phyloP scores from a whole-genome alignment of 2,329 filamentous ascomycete genomes.

The Botrytis fragariae region DNA sequence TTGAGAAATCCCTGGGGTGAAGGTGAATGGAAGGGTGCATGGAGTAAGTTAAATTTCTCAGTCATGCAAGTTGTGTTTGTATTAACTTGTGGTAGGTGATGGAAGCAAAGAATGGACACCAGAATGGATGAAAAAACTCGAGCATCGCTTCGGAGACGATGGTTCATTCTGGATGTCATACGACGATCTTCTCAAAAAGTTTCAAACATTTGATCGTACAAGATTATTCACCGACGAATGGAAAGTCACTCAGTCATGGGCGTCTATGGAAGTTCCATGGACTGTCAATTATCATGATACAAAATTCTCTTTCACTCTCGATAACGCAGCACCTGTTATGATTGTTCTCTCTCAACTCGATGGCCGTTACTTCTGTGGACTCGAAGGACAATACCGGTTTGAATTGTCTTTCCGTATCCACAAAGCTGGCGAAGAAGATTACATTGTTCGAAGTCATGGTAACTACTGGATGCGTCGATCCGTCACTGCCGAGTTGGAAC shows the following conservation, averaged over 20 bases:
- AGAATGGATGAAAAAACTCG: slow-evolving; percentile 56
- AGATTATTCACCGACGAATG: slow-evolving; percentile 59
- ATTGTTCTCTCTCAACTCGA: slow-evolving; percentile 61
- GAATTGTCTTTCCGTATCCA: slow-evolving; percentile 50
- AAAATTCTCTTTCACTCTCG: slow-evolving; percentile 58
- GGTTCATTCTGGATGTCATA: slow-evolving; percentile 64
- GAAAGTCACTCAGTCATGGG: slow-evolving; percentile 60
- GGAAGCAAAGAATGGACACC: slow-evolving; percentile 62
- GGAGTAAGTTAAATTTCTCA: slow-evolving; percentile 35
- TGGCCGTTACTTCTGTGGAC: slow-evolving; percentile 58
- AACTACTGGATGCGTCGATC: slow-evolving; percentile 51
- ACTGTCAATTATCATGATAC: slow-evolving; percentile 57
- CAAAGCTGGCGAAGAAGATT: slow-evolving; percentile 52
- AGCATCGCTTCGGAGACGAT: slow-evolving; percentile 60
- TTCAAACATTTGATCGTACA: slow-evolving; percentile 58
- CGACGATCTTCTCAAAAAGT: slow-evolving; percentile 60
- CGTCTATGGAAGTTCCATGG: slow-evolving; percentile 60
- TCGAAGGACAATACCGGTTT: slow-evolving; percentile 56
- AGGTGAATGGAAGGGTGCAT: slow-evolving; percentile 58
- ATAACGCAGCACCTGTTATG: slow-evolving; percentile 54
- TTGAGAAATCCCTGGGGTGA: slow-evolving; percentile 57
- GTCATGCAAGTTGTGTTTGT: neutral
- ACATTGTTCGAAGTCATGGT: slow-evolving; percentile 54
- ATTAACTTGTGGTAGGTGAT: slow-evolving; percentile 39
- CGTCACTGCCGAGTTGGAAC: slow-evolving; percentile 56